These are phyloP conservation scores for Metschnikowia arizonensis DNA, from an alignment of 805 yeast genomes.

Conservation along the genomic window DNA sequence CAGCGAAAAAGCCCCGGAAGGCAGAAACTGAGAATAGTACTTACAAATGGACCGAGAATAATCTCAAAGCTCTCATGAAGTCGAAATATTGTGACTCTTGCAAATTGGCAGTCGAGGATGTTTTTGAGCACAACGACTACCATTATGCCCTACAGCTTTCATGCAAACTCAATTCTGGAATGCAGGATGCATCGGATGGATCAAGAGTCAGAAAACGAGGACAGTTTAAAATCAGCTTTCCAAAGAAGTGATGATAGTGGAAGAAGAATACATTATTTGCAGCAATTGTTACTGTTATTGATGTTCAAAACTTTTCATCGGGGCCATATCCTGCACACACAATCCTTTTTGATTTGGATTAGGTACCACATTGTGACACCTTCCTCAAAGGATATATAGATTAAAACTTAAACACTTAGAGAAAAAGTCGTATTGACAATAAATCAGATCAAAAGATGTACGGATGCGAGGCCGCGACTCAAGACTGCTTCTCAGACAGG, in stretches of 20 bases:
- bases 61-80: slow-evolving; percentile 19
- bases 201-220: not conserved
- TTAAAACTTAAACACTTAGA: too few relatives aligned
- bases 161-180: slow-evolving; percentile 30
- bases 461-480: slow-evolving; percentile 2
- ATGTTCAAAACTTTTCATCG: too few relatives aligned
- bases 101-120: slow-evolving; percentile 24
- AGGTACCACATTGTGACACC: too few relatives aligned
- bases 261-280: too few relatives aligned
- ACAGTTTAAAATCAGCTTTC: not conserved
- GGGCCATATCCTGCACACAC: too few relatives aligned
- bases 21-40: not conserved
- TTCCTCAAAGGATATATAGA: too few relatives aligned
- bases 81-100: slow-evolving; percentile 28
- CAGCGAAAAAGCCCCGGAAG: not conserved
- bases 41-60: slow-evolving; percentile 4
- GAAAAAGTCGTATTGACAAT: too few relatives aligned
- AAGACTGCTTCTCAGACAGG: not conserved
- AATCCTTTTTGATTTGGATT: too few relatives aligned
- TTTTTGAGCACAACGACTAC: slow-evolving; percentile 50
- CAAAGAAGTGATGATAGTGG: not conserved
- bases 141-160: slow-evolving; percentile 52
- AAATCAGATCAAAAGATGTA: not conserved
- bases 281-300: too few relatives aligned
- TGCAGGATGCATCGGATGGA: not conserved